Evolutionary conservation across 768 basidiomycete species (phyloP).

Genomic region (Russula abietina): DNA sequence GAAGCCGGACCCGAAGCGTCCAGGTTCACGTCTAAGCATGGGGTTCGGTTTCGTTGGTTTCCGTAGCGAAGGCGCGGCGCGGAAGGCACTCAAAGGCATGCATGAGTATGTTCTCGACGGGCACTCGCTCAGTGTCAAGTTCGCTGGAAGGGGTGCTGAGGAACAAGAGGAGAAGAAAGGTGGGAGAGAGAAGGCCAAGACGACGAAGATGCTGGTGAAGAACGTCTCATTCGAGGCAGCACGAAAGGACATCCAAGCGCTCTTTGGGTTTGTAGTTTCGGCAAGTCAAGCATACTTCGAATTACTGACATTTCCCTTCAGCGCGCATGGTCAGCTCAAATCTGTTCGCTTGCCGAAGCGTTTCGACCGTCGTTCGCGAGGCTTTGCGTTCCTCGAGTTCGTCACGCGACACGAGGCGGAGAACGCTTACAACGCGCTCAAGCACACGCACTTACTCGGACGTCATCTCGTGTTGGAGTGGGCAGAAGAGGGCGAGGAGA

Average conservation of each 20-base stretch:
- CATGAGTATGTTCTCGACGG: conserved; percentile 84
- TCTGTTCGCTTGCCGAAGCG: conserved; percentile 91
- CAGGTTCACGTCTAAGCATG: conserved; percentile 68
- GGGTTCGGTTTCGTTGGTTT: conserved; percentile 97
- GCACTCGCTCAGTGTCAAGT: conserved; percentile 75
- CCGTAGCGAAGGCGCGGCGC: conserved; percentile 64
- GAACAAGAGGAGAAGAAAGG: conserved; percentile 44
- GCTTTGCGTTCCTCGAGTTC: conserved; percentile 97
- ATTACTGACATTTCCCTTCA: conserved; percentile 30
- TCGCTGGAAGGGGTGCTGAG: conserved; percentile 73
- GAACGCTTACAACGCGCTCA: conserved; percentile 76
- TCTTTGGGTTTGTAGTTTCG: conserved; percentile 67
- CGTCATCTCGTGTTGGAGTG: conserved; percentile 93
- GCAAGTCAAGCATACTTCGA: neutral
- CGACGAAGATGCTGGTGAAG: conserved; percentile 96
- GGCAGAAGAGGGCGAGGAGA: conserved; percentile 74
- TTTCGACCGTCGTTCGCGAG: conserved; percentile 81
- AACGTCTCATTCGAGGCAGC: conserved; percentile 96
- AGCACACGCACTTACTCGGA: conserved; percentile 93
- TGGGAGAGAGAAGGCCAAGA: conserved; percentile 41
- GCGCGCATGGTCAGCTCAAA: conserved; percentile 88
- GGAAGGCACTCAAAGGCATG: conserved; percentile 67
- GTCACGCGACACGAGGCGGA: conserved; percentile 84
- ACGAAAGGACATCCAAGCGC: conserved; percentile 82
- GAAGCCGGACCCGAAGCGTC: conserved; percentile 78